These are phyloP conservation scores for Umbelopsis vinacea DNA, from an alignment of 192 early-diverging fungal genomes.

Conservation along the genomic window DNA sequence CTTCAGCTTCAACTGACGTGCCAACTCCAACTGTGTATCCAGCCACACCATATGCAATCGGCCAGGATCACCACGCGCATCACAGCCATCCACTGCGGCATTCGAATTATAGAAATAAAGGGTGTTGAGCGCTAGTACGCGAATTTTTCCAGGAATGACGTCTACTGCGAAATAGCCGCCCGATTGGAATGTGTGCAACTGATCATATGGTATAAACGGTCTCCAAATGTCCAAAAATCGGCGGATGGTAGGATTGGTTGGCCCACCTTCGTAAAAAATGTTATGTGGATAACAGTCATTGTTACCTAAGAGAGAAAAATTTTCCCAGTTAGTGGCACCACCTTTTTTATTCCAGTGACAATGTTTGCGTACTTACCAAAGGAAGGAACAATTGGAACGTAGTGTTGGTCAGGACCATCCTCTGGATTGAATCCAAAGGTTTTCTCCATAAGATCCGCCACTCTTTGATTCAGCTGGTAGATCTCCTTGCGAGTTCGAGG, in stretches of 20 bases:
- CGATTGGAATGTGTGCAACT: slow-evolving; percentile 60
- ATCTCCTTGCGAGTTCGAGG: slow-evolving; percentile 67
- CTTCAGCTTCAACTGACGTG: slow-evolving; percentile 48
- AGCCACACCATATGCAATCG: slow-evolving; percentile 71
- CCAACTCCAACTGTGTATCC: slow-evolving; percentile 56
- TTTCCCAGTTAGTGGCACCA: neutral
- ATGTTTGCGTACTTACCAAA: too few relatives aligned
- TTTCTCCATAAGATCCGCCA: slow-evolving; percentile 28
- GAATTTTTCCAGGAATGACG: slow-evolving; percentile 55
- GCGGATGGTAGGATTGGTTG: slow-evolving; percentile 42
- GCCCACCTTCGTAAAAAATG: slow-evolving; percentile 48
- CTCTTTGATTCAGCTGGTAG: slow-evolving; percentile 52
- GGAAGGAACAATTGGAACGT: slow-evolving; percentile 45
- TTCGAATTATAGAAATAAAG: slow-evolving; percentile 77
- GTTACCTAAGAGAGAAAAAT: slow-evolving; percentile 49
- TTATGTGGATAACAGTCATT: slow-evolving; percentile 79
- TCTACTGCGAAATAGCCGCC: slow-evolving; percentile 73
- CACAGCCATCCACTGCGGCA: slow-evolving; percentile 67
- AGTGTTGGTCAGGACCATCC: slow-evolving; percentile 4
- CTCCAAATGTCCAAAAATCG: slow-evolving; percentile 59
- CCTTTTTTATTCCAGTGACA: too few relatives aligned
- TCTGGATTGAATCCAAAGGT: slow-evolving; percentile 35
- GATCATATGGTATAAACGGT: slow-evolving; percentile 62
- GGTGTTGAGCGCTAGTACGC: slow-evolving; percentile 70
- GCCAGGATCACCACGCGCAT: slow-evolving; percentile 58